These are phyloP conservation scores for Syzygium aromaticum DNA, from an alignment of 345 rosid genomes.

Conservation along the genomic window DNA sequence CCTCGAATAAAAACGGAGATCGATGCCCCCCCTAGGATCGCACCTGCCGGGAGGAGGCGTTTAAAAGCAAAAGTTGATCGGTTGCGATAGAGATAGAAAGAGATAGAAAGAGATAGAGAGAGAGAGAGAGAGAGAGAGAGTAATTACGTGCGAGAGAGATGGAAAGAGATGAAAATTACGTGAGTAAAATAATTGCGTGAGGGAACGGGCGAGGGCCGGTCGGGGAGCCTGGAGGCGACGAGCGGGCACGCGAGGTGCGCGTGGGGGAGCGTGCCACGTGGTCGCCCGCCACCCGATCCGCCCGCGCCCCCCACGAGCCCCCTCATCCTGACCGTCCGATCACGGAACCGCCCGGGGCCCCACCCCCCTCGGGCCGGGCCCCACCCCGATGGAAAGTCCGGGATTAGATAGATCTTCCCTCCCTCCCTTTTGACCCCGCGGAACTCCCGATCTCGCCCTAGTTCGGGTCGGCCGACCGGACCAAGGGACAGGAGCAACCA, in stretches of 20 bases:
- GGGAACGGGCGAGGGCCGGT: background rate
- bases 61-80: background rate
- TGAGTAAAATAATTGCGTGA: too few species aligned
- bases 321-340: background rate
- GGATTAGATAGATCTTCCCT: background rate
- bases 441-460: too few species aligned
- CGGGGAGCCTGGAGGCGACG: background rate
- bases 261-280: conserved; percentile 43
- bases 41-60: too few species aligned
- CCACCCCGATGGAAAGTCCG: background rate
- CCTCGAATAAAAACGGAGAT: background rate
- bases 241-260: conserved; percentile 18
- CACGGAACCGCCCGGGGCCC: background rate
- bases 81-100: too few species aligned
- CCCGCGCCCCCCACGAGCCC: conserved; percentile 33
- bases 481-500: too few species aligned
- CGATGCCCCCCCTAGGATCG: background rate
- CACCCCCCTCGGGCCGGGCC: too few species aligned
- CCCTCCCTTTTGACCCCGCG: background rate
- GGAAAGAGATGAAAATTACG: too few species aligned
- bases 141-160: background rate
- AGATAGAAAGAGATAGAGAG: too few species aligned
- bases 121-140: background rate
- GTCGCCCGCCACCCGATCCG: conserved; percentile 19
- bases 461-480: too few species aligned